Evolutionary conservation across 371 early-diverging fungal genomes (phyloP), one percentile per base, ranked within the genome.

Genomic region (Thermomucor indicae-seudaticae): DNA sequence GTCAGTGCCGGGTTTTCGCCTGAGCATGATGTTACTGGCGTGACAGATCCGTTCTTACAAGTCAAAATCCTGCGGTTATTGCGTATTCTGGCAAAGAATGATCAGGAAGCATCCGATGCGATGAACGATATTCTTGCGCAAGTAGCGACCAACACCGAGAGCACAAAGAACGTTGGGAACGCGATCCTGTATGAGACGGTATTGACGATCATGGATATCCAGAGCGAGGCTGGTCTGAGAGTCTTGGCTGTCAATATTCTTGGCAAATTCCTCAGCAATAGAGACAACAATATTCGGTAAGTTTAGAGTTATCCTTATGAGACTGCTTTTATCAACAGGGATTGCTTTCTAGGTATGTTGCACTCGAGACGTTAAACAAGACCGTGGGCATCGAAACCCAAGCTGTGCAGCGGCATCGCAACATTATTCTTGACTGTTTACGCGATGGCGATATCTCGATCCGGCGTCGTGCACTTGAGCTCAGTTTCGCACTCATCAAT

Each of bases 51-150:
- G 24, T 98, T 97, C 74, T 70, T 98, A 52, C 97, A 97, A 70
- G 91, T 96, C 55, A 92, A 92, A 57, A 83, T 96, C n/a, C 72
- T 98, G 34, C 83, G 93, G 12, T 75, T 98, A 27, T 72, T 98
- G 53, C 80, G 97, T 31, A 81, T 93, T 39, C 77, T 96, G 19
- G 97, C 94, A 24, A 85, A 83, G 38, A 88, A 86, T 28, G 88
- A 94, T 56, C 78, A 79, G 35, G 86, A 82, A 41, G 91, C 93
- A n/a, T 85, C 90, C 30, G 98, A 98, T 61, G 76, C 89, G 3
- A 93, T 96, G 91, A 95, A 95, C 62, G 98, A 98, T 57, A 89
- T 95, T 39, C 76, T 98, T 28, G 95, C 98, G 27, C 96, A 93
- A 70, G 92, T 97, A 6, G 97, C 97, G 1, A 97, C 96, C 39